These are phyloP conservation scores for Pseudohalonectria lignicola DNA, from an alignment of 2,329 filamentous ascomycete species.

Conservation along the genomic window DNA sequence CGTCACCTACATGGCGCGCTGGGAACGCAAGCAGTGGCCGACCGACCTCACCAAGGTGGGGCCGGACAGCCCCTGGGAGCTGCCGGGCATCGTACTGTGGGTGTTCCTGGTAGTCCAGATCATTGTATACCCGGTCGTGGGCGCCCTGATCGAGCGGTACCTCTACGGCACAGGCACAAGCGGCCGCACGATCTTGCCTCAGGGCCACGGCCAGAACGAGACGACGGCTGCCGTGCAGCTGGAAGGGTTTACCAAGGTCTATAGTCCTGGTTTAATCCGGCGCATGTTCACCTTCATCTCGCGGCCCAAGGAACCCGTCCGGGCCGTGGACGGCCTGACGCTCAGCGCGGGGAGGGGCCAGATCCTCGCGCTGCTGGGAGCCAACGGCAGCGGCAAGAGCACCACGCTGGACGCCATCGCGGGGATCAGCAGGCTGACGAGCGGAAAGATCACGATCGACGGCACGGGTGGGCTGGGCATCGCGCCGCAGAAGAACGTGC, in stretches of 20 bases:
- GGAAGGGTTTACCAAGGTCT: constrained; percentile 66
- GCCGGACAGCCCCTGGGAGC: constrained; percentile 52
- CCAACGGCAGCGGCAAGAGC: constrained; percentile 84
- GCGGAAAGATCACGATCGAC: constrained; percentile 67
- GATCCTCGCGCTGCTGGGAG: constrained; percentile 76
- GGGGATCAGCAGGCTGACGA: constrained; percentile 66
- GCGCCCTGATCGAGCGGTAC: constrained; percentile 59
- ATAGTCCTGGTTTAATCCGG: constrained; percentile 53
- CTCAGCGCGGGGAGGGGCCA: constrained; percentile 65
- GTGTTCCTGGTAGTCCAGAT: constrained; percentile 70
- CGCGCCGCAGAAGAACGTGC: constrained; percentile 86
- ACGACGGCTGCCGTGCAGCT: constrained; percentile 52
- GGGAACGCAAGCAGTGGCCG: constrained; percentile 49
- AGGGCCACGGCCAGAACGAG: constrained; percentile 16
- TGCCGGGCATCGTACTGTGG: constrained; percentile 70
- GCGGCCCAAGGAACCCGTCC: constrained; percentile 50
- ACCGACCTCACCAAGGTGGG: constrained; percentile 52
- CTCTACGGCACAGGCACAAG: constrained; percentile 65
- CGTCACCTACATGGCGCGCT: constrained; percentile 64
- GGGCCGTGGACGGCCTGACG: constrained; percentile 67
- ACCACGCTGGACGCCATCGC: constrained; percentile 84
- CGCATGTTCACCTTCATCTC: constrained; percentile 34
- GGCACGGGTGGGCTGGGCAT: constrained; percentile 72
- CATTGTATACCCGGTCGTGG: constrained; percentile 64
- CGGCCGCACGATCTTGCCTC: constrained; percentile 43